Evolutionary conservation across 352 stramenopile species (phyloP).

Genomic region (Globisporangium emineosum): DNA sequence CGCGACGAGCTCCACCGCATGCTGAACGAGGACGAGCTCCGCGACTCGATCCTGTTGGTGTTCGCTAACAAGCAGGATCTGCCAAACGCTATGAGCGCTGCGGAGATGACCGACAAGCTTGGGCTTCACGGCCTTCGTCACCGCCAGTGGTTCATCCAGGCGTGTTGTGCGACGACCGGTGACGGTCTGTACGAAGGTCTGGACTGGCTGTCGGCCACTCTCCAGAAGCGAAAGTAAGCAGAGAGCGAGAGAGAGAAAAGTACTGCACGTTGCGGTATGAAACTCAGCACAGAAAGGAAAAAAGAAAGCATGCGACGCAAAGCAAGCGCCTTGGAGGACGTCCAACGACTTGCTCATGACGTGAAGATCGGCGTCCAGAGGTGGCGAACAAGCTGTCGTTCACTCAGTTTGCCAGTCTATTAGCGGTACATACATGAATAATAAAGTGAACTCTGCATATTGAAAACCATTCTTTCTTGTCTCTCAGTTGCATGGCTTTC

Average conservation of each 20-base stretch:
- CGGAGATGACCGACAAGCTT: conserved; percentile 99
- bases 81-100: conserved; percentile 96
- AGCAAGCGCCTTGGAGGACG: background rate
- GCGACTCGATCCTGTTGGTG: conserved; percentile 96
- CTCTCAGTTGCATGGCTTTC: background rate
- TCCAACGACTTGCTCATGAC: background rate
- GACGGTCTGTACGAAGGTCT: conserved; percentile 99
- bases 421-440: conserved; percentile 4
- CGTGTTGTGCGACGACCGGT: conserved; percentile 98
- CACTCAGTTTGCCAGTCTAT: background rate
- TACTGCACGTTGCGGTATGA: background rate
- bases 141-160: conserved; percentile 99
- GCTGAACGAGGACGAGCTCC: conserved; percentile 98
- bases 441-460: conserved; percentile 3
- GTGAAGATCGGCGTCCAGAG: background rate
- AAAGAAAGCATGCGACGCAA: background rate
- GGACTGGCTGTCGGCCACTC: conserved; percentile 94
- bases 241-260: conserved; percentile 7
- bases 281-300: background rate
- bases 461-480: background rate
- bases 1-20: conserved; percentile 98
- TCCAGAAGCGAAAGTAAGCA: conserved; percentile 80
- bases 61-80: conserved; percentile 99
- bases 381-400: background rate
- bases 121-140: conserved; percentile 96